A percentile compares a stretch with the other conserved stretches of the same genome.
phyloP scores from a whole-genome alignment of 257 asterid species.

The Vinca minor region DNA sequence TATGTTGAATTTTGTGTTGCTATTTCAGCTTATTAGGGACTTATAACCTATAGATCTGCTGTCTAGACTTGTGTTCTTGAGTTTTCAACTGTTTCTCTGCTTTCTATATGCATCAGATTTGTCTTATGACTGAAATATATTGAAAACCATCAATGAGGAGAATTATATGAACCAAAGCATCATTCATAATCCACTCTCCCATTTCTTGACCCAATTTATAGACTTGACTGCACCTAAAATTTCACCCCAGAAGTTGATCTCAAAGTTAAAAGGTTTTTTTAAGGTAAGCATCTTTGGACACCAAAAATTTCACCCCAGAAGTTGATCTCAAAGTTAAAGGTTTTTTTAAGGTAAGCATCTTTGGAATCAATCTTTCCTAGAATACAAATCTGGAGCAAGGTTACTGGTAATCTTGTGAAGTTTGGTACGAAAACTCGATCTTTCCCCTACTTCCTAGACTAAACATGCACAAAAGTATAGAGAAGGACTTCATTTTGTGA shows the following conservation, averaged over 20 bases:
- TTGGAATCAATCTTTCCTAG: not conserved
- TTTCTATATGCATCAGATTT: too few species aligned
- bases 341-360: not conserved
- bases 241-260: constrained; percentile 9
- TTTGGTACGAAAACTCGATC: not conserved
- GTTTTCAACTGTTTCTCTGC: too few species aligned
- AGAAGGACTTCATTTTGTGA: not conserved
- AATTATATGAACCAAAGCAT: not conserved
- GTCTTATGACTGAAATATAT: not conserved
- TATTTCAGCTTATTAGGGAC: too few species aligned
- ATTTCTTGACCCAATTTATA: not conserved
- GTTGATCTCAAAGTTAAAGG: not conserved
- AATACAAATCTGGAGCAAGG: not conserved
- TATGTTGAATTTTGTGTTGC: too few species aligned
- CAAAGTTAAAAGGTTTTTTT: not conserved
- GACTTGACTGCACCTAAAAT: not conserved
- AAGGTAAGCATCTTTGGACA: not conserved
- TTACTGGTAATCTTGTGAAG: not conserved
- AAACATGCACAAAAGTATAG: not conserved
- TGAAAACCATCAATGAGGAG: not conserved
- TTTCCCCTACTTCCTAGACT: not conserved
- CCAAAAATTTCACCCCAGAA: constrained; percentile 6
- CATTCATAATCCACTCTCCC: not conserved
- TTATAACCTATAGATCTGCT: too few species aligned
- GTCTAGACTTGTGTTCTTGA: too few species aligned